Evolutionary conservation across 139 green algal species (phyloP).

Genomic region (Desmodesmus armatus): DNA sequence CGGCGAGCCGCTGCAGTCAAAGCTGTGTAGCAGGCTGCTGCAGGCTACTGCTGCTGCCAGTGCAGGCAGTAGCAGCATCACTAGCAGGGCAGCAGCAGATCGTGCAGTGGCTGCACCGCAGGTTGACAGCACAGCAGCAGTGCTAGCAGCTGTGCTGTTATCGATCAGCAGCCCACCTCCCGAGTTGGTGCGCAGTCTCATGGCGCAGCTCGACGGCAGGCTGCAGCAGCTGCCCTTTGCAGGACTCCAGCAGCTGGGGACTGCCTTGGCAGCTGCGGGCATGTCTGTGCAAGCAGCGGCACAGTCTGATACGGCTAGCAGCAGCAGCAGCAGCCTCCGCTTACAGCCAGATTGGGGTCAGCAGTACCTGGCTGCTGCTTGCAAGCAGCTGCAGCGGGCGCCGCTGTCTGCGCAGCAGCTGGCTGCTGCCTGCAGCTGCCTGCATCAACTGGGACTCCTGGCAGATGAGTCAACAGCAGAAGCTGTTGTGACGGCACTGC

Average conservation of each 20-base stretch:
- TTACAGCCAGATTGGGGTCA: background rate
- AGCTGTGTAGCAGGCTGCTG: background rate
- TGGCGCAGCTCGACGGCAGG: background rate
- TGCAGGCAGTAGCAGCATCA: background rate
- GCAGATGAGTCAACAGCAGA: background rate
- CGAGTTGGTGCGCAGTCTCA: background rate
- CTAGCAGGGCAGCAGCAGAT: too few species aligned
- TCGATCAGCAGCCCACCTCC: background rate
- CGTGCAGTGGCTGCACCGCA: background rate
- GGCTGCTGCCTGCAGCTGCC: background rate
- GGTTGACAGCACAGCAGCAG: background rate
- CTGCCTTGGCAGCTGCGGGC: background rate
- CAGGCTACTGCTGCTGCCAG: background rate
- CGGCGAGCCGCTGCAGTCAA: constrained; percentile 14
- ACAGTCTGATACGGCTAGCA: too few species aligned
- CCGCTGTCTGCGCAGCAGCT: background rate
- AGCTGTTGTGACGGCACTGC: background rate
- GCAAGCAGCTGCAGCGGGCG: background rate
- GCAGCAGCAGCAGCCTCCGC: background rate
- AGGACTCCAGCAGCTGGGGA: background rate
- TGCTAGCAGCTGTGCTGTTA: constrained; percentile 5
- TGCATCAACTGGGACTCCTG: constrained; percentile 4
- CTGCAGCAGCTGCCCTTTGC: background rate
- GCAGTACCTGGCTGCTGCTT: constrained; percentile 23
- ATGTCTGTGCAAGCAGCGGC: too few species aligned